Evolutionary conservation across 805 yeast genomes (phyloP).

Genomic region (Wickerhamiella nectarea): DNA sequence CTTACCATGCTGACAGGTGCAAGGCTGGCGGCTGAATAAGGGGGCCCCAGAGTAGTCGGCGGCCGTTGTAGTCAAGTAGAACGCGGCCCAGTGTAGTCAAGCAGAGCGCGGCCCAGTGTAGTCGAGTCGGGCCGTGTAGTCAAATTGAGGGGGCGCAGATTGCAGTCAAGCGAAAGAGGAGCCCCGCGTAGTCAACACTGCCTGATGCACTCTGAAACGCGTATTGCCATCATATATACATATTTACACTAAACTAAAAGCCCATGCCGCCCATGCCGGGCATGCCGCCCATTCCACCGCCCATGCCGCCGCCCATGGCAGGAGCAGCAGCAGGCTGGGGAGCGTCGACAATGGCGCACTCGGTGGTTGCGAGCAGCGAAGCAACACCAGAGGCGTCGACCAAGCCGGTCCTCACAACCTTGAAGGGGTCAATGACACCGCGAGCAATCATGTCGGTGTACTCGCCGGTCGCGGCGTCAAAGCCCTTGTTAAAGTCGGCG

Average conservation of each 20-base stretch:
- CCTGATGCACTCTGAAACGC: too few species aligned
- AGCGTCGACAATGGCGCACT: constrained; percentile 94
- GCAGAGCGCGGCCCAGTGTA: too few species aligned
- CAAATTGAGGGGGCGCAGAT: too few species aligned
- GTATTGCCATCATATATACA: background rate
- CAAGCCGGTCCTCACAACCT: constrained; percentile 90
- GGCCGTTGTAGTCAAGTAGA: too few species aligned
- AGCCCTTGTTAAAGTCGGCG: constrained; percentile 75
- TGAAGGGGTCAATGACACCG: constrained; percentile 97
- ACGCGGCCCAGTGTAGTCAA: too few species aligned
- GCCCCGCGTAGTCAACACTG: too few species aligned
- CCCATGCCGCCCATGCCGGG: constrained; percentile 40
- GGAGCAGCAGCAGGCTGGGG: constrained; percentile 48
- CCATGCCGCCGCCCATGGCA: constrained; percentile 38
- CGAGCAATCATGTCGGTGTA: constrained; percentile 91
- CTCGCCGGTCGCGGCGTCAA: constrained; percentile 83
- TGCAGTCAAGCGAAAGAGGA: too few species aligned
- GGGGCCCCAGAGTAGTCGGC: too few species aligned
- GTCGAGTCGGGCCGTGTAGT: too few species aligned
- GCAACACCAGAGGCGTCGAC: constrained; percentile 98
- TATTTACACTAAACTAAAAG: constrained; percentile 7
- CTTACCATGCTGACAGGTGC: too few species aligned
- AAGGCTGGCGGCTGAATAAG: too few species aligned
- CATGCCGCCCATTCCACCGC: constrained; percentile 50
- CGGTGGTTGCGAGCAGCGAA: constrained; percentile 91